phyloP scores from a whole-genome alignment of 2,329 filamentous ascomycete species.

The Fusarium domesticum region DNA sequence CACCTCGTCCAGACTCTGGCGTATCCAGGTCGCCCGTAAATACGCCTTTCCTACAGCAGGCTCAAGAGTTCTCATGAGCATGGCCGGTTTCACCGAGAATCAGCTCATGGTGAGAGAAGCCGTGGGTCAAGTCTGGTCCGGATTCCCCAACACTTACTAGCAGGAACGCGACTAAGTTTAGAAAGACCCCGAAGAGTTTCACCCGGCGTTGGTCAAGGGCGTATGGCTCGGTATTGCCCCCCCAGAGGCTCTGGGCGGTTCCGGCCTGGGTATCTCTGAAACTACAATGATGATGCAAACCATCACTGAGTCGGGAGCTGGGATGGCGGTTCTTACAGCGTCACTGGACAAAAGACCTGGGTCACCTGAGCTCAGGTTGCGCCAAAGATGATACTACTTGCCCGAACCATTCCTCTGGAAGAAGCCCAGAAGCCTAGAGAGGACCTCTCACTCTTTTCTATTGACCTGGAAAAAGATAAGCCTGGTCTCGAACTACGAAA shows the following conservation, averaged over 20 bases:
- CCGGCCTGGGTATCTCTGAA: constrained; percentile 74
- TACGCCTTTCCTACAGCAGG: constrained; percentile 37
- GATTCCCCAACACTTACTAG: constrained; percentile 76
- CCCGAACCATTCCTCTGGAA: constrained; percentile 68
- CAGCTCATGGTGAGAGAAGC: constrained; percentile 72
- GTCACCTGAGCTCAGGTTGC: constrained; percentile 83
- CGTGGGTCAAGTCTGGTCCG: constrained; percentile 63
- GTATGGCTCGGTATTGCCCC: constrained; percentile 82
- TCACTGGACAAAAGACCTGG: constrained; percentile 85
- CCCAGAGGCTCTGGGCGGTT: constrained; percentile 70
- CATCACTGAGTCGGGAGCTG: constrained; percentile 73
- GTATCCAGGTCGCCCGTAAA: neutral
- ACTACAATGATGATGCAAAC: constrained; percentile 87
- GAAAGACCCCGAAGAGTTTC: constrained; percentile 71
- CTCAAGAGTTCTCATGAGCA: constrained; percentile 60
- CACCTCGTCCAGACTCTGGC: neutral
- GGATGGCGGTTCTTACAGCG: constrained; percentile 70
- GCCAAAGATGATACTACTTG: constrained; percentile 77
- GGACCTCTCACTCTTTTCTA: constrained; percentile 76
- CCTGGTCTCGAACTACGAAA: constrained; percentile 63
- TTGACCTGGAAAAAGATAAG: constrained; percentile 63
- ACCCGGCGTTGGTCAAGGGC: constrained; percentile 68
- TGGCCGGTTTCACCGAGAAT: constrained; percentile 67
- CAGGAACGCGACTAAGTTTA: constrained; percentile 67
- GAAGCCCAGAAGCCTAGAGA: constrained; percentile 68